Conservation (phyloP, 148 eudicot species). For the Diospyros kaki region DNA sequence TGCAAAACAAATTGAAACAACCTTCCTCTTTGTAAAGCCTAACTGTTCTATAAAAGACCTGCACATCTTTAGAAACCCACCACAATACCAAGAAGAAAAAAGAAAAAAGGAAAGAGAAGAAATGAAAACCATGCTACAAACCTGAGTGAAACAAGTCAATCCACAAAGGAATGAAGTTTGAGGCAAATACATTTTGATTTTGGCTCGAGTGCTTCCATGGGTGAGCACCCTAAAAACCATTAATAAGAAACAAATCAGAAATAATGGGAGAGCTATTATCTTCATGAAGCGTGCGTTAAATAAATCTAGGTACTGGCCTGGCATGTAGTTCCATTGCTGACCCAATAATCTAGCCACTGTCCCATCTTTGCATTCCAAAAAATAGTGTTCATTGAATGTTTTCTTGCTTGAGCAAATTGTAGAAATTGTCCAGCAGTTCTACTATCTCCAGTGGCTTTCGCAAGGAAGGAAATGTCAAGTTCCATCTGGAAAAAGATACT, state of each 20-base stretch:
- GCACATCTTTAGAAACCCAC: too few relatives aligned
- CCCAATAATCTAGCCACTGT: constrained; percentile 96
- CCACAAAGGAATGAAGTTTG: constrained; percentile 90
- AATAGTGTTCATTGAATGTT: constrained; percentile 58
- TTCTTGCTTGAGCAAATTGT: constrained; percentile 54
- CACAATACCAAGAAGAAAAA: too few relatives aligned
- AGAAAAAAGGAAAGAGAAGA: too few relatives aligned
- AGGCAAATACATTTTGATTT: constrained; percentile 67
- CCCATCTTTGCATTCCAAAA: constrained; percentile 80
- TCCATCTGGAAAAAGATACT: constrained; percentile 58
- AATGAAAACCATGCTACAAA: constrained; percentile 10
- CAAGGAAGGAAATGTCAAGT: constrained; percentile 73
- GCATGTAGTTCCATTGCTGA: constrained; percentile 28
- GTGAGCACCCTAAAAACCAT: constrained; percentile 34
- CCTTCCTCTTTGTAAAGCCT: background rate
- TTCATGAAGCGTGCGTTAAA: background rate
- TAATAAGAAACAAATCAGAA: constrained; percentile 2
- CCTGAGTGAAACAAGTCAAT: constrained; percentile 63
- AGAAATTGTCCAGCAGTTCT: constrained; percentile 30
- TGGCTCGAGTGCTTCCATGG: constrained; percentile 55
- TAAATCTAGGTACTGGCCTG: constrained; percentile 27
- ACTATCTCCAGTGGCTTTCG: constrained; percentile 49
- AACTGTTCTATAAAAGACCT: too few relatives aligned
- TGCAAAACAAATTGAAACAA: too few relatives aligned
- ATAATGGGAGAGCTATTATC: background rate